Evolutionary conservation across 768 basidiomycete species (phyloP), one percentile per base, ranked within the genome.

Genomic region (Tulasnella sp.): DNA sequence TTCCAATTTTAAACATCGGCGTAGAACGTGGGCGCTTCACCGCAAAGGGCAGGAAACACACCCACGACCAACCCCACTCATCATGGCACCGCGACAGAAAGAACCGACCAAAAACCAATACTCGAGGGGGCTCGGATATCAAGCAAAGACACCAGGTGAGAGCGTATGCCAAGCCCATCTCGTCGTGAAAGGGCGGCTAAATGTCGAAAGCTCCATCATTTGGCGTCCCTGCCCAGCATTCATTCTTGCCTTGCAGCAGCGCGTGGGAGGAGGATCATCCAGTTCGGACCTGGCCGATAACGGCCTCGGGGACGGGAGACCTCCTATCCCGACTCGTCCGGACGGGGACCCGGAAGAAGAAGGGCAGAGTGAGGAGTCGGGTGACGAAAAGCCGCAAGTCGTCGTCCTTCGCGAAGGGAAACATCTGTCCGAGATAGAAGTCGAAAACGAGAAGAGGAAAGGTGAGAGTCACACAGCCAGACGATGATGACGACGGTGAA

Each of bases 391-490:
- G 75, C 94, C 94, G 2, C 91, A 92, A 77, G 87, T 97, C 8
- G 92, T 97, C 3, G 94, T 96, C 9, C 78, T 97, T 75, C 92
- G 86, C 77, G 86, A 90, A 75, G 94, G 95, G 34, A 95, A 92
- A 78, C 95, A 97, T 82, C 83, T 97, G 52, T 87, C 86, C 1
- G 89, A 85, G 74, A 81, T 85, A 70, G 92, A 96, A 77, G 93
- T 84, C 3, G 89, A 92, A 83, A 89, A 91, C 77, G 84, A 91
- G 76, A 83, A 84, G 69, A 86, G 91, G 70, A 87, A 85, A 84
- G 90, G 92, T 92, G 73, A 66, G 83, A 76, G 32, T n/a, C 42
- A 44, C 12, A 12, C 42, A 12, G 42, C 12, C n/a, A n/a, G 12
- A 44, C 42, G n/a, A n/a, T 44, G 42, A 12, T 44, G 42, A 12